Evolutionary conservation across 73 alveolate species (phyloP).

Genomic region (Stentor coeruleus): DNA sequence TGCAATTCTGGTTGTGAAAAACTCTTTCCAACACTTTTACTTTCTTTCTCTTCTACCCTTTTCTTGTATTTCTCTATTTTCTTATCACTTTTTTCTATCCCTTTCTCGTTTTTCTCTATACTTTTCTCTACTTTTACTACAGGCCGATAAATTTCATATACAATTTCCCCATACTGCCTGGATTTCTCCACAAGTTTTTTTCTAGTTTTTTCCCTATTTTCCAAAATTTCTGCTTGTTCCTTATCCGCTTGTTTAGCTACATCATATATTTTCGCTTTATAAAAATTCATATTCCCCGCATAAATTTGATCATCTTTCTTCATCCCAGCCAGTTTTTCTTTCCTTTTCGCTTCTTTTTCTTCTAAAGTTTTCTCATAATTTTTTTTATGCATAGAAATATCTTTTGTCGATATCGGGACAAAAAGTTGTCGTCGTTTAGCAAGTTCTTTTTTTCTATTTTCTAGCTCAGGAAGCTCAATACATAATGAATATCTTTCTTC

Average conservation of each 20-base stretch:
- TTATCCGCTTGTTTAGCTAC: neutral
- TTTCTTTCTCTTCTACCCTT: neutral
- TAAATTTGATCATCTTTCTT: neutral
- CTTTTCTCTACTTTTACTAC: neutral
- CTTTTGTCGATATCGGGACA: constrained; percentile 12
- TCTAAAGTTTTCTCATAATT: neutral
- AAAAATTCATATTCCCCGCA: neutral
- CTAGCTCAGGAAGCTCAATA: neutral
- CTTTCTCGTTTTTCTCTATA: neutral
- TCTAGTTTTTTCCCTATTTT: neutral
- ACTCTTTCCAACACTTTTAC: neutral
- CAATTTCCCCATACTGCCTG: neutral
- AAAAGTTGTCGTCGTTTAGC: neutral
- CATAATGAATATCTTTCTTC: neutral
- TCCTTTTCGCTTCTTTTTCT: neutral
- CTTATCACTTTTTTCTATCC: neutral
- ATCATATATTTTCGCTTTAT: neutral
- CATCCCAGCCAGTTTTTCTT: neutral
- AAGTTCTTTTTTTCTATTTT: constrained; percentile 10
- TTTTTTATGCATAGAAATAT: neutral
- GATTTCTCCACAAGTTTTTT: neutral
- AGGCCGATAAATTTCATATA: neutral
- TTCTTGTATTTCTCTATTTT: no score
- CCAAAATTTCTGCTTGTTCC: neutral
- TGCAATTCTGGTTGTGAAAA: neutral